These are phyloP conservation scores for Exophiala dermatitidis DNA, from an alignment of 2,329 filamentous ascomycete genomes.

Conservation along the genomic window DNA sequence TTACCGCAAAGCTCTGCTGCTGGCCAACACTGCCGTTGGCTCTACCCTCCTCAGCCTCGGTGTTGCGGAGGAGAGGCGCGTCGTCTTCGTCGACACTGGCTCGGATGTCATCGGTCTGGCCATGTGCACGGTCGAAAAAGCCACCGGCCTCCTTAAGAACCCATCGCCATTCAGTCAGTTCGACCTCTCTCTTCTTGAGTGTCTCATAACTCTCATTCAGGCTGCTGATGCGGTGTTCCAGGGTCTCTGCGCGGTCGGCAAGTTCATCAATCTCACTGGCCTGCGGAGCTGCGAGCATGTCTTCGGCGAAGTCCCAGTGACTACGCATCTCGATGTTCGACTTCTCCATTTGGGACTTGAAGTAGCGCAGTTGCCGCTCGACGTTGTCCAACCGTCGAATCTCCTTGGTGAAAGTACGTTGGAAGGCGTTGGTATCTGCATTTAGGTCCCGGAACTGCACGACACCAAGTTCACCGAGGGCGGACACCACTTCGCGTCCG, in stretches of 20 bases:
- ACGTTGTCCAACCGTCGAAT: slow-evolving; percentile 97
- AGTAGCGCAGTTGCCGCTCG: slow-evolving; percentile 93
- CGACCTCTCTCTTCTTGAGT: slow-evolving; percentile 92
- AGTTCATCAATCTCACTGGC: slow-evolving; percentile 96
- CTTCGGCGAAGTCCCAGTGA: slow-evolving; percentile 74
- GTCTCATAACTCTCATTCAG: slow-evolving; percentile 98
- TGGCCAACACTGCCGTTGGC: slow-evolving; percentile 57
- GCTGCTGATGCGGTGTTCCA: slow-evolving; percentile 84
- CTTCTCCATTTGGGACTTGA: slow-evolving; percentile 93
- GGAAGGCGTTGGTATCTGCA: slow-evolving; percentile 84
- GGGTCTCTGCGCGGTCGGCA: slow-evolving; percentile 79
- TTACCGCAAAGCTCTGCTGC: slow-evolving; percentile 84
- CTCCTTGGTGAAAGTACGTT: slow-evolving; percentile 94
- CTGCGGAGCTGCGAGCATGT: slow-evolving; percentile 77
- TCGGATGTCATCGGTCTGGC: slow-evolving; percentile 92
- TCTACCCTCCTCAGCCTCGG: slow-evolving; percentile 67
- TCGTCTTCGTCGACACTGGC: slow-evolving; percentile 85
- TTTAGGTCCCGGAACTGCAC: slow-evolving; percentile 99
- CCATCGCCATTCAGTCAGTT: slow-evolving; percentile 97
- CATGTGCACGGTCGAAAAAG: slow-evolving; percentile 90
- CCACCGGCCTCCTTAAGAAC: slow-evolving; percentile 91
- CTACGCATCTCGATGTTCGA: slow-evolving; percentile 76
- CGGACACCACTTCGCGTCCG: slow-evolving; percentile 92
- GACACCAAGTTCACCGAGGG: slow-evolving; percentile 87
- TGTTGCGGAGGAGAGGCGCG: slow-evolving; percentile 83